A percentile compares a stretch with the other conserved stretches of the same genome.
These are phyloP conservation scores for Ceratobasidium sp. DNA, from an alignment of 1,284 basidiomycete genomes.

Conservation along the genomic window DNA sequence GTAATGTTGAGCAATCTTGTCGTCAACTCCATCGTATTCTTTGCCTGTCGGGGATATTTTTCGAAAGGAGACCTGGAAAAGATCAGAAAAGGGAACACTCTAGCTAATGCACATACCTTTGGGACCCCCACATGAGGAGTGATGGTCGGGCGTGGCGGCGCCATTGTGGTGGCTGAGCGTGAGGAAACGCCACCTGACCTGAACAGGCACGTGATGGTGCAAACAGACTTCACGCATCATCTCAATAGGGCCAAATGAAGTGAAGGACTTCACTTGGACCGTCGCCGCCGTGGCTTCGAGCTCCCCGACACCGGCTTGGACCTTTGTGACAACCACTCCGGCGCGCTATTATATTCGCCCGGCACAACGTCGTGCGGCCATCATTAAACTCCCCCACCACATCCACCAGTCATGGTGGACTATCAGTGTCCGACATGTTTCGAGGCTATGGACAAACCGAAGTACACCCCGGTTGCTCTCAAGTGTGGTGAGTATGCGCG, in stretches of 20 bases:
- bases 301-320: conserved; percentile 21
- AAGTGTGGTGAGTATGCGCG: conserved; percentile 35
- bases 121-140: conserved; percentile 33
- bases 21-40: conserved; percentile 39
- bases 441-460: conserved; percentile 27
- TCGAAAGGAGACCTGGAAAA: conserved; percentile 25
- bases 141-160: conserved; percentile 40
- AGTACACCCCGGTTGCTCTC: conserved; percentile 29
- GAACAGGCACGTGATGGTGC: conserved; percentile 1
- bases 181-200: conserved; percentile 5
- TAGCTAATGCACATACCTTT: conserved; percentile 3
- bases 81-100: neutral
- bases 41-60: conserved; percentile 19
- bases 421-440: conserved; percentile 39
- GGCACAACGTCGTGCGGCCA: conserved; percentile 14
- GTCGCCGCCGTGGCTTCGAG: conserved; percentile 29
- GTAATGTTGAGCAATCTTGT: conserved; percentile 38
- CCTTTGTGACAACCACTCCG: conserved; percentile 30
- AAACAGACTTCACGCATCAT: conserved; percentile 41
- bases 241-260: conserved; percentile 28
- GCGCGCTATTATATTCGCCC: conserved; percentile 31
- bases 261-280: conserved; percentile 14
- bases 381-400: conserved; percentile 19
- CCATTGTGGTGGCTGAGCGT: conserved; percentile 14
- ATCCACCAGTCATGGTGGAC: conserved; percentile 42